Conservation (phyloP, 2,329 filamentous ascomycete genomes). For the Sodiomyces alkalinus region DNA sequence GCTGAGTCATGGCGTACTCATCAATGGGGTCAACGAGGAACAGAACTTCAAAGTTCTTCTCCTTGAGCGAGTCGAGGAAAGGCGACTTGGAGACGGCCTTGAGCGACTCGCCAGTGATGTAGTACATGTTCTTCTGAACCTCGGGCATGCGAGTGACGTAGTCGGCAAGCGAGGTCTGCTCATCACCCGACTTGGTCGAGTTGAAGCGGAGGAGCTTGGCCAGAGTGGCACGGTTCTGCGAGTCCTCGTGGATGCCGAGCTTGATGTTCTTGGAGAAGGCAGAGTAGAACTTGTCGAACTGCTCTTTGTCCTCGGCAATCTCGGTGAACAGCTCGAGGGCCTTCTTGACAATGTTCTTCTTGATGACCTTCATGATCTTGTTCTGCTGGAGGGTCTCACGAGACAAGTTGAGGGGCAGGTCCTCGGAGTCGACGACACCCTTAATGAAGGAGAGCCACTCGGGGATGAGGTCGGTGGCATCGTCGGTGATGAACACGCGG, state of each 20-base stretch:
- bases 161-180: constrained; percentile 87
- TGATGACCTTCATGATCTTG: constrained; percentile 99
- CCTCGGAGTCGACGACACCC: constrained; percentile 99
- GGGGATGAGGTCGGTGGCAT: constrained; percentile 96
- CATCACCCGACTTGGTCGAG: constrained; percentile 97
- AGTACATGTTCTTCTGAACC: constrained; percentile 99
- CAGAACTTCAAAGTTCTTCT: constrained; percentile 98
- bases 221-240: constrained; percentile 82
- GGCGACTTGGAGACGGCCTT: constrained; percentile 97
- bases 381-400: constrained; percentile 99
- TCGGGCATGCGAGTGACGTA: constrained; percentile 99
- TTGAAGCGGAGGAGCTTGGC: constrained; percentile 98
- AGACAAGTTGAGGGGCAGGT: constrained; percentile 97
- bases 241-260: constrained; percentile 99
- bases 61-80: constrained; percentile 96
- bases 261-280: constrained; percentile 99
- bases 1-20: constrained; percentile 98
- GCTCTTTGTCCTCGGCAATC: constrained; percentile 98
- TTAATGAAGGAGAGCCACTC: constrained; percentile 99
- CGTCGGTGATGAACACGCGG: constrained; percentile 99
- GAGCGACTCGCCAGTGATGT: constrained; percentile 99
- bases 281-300: constrained; percentile 99
- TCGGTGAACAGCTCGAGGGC: constrained; percentile 97
- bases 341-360: constrained; percentile 99
- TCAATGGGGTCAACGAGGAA: constrained; percentile 99